Evolutionary conservation across 306 rosid species (phyloP), one percentile per base, ranked within the genome.

Genomic region (Clitoria ternatea): DNA sequence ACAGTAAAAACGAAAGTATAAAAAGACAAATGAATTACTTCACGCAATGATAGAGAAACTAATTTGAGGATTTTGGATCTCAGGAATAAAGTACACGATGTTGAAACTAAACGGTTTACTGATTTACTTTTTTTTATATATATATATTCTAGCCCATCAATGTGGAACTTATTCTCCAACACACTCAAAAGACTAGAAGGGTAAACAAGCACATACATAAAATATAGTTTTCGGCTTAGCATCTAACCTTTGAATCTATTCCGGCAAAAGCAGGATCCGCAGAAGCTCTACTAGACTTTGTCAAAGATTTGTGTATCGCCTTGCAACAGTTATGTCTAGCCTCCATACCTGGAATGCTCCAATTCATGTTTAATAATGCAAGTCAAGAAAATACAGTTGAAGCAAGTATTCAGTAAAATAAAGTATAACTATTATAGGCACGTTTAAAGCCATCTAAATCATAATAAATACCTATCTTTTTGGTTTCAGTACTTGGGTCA

Each of bases 251-350:
- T 0, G 87, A 78, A 14, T 62, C 80, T 72, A 80, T 75, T 17
- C 83, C 92, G 1, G 86, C 79, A 65, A 84, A 81, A 69, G 82
- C 69, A 52, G 87, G 85, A 74, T 93, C 92, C 5, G 79, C 66
- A 15, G 81, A 49, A 36, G 83, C 78, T 69, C 84, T 81, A 60
- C 85, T 66, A 26, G 99, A 87, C 39, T 42, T 77, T 57, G 50
- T 29, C 78, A 91, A 61, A 22, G 95, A 82, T 61, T 63, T 82
- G 66, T 81, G 81, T 70, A 91, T 89, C 23, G 79, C 81, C 83
- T 77, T 80, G 85, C 97, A 94, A 74, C 99, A 94, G 40, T 85
- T 85, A 82, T 83, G 77, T 75, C 97, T 83, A 60, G 88, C 85
- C 79, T 94, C 99, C 99, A 94, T 94, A 37, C 95, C 99, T 92